Percentiles rank a stretch among this genome's conserved stretches.
Evolutionary conservation across 371 early-diverging fungal genomes (phyloP).

Genomic region (Actinomortierella wolfii): DNA sequence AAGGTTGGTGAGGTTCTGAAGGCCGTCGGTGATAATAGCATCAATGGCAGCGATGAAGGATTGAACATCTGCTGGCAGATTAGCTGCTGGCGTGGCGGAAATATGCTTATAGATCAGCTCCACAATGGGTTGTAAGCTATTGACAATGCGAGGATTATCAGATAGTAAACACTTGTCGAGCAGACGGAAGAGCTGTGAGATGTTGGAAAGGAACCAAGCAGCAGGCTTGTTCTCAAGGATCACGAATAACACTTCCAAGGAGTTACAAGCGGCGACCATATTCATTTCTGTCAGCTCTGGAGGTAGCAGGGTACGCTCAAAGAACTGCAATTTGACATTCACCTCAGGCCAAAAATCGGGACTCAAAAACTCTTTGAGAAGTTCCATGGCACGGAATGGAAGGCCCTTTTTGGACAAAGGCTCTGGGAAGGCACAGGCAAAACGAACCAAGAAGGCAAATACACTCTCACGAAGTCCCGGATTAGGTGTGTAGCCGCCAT

Average conservation of each 20-base stretch:
- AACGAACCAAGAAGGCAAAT: conserved; percentile 72
- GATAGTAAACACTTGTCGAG: conserved; percentile 72
- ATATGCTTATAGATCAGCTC: conserved; percentile 57
- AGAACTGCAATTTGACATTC: conserved; percentile 43
- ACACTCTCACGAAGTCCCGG: conserved; percentile 68
- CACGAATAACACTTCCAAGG: conserved; percentile 71
- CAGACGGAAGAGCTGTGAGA: conserved; percentile 66
- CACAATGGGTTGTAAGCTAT: conserved; percentile 71
- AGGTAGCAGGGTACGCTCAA: conserved; percentile 45
- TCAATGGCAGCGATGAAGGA: conserved; percentile 52
- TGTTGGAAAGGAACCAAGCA: conserved; percentile 71
- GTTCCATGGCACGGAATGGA: conserved; percentile 63
- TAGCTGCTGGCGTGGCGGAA: conserved; percentile 19
- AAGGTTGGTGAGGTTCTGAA: conserved; percentile 72
- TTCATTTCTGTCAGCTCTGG: conserved; percentile 49
- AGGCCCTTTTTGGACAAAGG: conserved; percentile 57
- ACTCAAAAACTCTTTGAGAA: conserved; percentile 65
- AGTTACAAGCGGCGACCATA: conserved; percentile 58
- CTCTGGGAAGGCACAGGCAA: conserved; percentile 69
- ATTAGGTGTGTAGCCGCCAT: conserved; percentile 57
- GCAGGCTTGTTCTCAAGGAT: conserved; percentile 62
- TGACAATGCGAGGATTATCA: conserved; percentile 67
- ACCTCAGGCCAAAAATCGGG: conserved; percentile 55
- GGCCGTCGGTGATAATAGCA: conserved; percentile 45
- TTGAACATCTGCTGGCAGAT: conserved; percentile 31